Evolutionary conservation across 352 stramenopile genomes (phyloP).

Genomic region (Pythium sukuiense): DNA sequence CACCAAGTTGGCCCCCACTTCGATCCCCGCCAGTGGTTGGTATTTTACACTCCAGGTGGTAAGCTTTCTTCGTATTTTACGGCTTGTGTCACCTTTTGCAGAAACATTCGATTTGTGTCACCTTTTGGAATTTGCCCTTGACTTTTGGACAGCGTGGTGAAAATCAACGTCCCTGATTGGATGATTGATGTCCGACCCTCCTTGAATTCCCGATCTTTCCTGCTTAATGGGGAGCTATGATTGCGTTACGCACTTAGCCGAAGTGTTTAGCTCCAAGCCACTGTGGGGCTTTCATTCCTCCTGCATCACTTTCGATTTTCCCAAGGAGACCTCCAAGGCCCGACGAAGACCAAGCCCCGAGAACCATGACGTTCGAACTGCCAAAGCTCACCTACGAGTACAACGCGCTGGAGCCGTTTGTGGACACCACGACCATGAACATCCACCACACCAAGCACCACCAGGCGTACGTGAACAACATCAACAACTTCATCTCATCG

Average conservation of each 20-base stretch:
- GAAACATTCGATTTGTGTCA: no score
- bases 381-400: constrained; percentile 86
- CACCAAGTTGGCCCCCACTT: no score
- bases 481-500: constrained; percentile 85
- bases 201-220: constrained; percentile 15
- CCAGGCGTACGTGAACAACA: constrained; percentile 90
- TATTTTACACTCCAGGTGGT: no score
- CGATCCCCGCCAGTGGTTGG: no score
- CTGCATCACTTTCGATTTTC: constrained; percentile 40
- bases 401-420: constrained; percentile 86
- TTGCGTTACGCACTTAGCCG: constrained; percentile 17
- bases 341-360: constrained; percentile 15
- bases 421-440: constrained; percentile 89
- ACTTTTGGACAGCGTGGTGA: not conserved
- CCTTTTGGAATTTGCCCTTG: no score
- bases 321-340: constrained; percentile 7
- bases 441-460: constrained; percentile 93
- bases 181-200: constrained; percentile 19
- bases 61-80: no score
- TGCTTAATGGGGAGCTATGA: not conserved
- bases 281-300: not conserved
- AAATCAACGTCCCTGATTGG: constrained; percentile 4
- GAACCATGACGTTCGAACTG: constrained; percentile 74
- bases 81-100: no score
- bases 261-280: not conserved